A percentile compares a stretch with the other conserved stretches of the same genome.
Conservation (phyloP, 2,329 filamentous ascomycete genomes). For the Macrophomina tecta region DNA sequence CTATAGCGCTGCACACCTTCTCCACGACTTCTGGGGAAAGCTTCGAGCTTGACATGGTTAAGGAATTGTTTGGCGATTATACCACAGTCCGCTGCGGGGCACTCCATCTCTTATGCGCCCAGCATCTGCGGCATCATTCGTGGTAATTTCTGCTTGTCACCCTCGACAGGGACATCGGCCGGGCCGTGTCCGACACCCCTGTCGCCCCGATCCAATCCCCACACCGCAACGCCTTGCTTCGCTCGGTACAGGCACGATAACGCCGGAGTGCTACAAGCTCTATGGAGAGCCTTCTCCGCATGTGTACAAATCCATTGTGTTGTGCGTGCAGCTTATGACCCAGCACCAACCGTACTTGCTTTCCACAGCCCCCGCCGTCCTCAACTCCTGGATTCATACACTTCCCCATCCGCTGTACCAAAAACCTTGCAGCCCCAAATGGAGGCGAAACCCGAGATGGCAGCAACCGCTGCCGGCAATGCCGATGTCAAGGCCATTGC, state of each 20-base stretch:
- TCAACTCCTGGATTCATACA: background rate
- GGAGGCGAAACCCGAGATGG: background rate
- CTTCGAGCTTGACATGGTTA: background rate
- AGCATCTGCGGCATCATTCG: background rate
- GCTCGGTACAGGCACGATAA: slow-evolving; percentile 12
- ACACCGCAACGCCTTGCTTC: background rate
- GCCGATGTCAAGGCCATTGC: background rate
- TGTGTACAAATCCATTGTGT: background rate
- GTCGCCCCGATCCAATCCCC: background rate
- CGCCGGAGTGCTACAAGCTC: background rate
- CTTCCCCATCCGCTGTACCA: no score
- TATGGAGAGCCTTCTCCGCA: background rate
- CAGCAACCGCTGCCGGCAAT: background rate
- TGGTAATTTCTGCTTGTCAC: slow-evolving; percentile 9
- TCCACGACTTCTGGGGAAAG: background rate
- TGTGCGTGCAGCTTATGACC: background rate
- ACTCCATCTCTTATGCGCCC: slow-evolving; percentile 3
- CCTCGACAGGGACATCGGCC: slow-evolving; percentile 2
- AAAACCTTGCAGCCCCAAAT: background rate
- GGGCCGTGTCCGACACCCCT: slow-evolving; percentile 17
- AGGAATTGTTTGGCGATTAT: background rate
- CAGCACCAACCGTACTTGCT: background rate
- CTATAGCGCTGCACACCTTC: slow-evolving; percentile 9
- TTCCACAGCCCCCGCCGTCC: background rate
- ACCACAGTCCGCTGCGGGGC: background rate